Percentiles rank a stretch among this genome's conserved stretches.
phyloP scores from a whole-genome alignment of 2,329 filamentous ascomycete species.

The Venturia carpophila region DNA sequence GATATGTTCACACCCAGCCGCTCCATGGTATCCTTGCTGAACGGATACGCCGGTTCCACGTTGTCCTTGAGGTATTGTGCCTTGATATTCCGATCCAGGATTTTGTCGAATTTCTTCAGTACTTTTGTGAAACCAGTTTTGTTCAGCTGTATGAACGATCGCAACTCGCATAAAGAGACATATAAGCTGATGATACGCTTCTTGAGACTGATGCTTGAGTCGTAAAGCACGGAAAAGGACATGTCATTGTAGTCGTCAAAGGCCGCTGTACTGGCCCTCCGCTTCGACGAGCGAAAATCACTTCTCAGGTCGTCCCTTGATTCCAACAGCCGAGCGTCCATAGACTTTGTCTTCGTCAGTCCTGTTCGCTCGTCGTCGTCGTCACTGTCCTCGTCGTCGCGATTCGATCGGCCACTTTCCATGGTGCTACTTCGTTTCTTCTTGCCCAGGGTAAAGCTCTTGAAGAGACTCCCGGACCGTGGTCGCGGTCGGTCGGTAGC shows the following conservation, averaged over 20 bases:
- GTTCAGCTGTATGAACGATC: constrained; percentile 93
- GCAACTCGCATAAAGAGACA: constrained; percentile 87
- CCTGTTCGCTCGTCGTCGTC: constrained; percentile 48
- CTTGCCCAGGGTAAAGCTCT: constrained; percentile 38
- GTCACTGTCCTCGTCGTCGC: constrained; percentile 49
- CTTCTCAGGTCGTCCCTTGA: constrained; percentile 49
- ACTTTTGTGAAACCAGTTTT: constrained; percentile 94
- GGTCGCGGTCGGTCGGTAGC: constrained; percentile 25
- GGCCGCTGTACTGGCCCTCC: constrained; percentile 55
- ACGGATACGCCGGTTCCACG: constrained; percentile 75
- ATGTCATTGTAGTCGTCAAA: constrained; percentile 77
- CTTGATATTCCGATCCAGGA: constrained; percentile 73
- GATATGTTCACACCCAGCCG: constrained; percentile 63
- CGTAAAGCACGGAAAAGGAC: constrained; percentile 59
- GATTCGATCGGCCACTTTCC: constrained; percentile 25
- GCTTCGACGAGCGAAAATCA: constrained; percentile 50
- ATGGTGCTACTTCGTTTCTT: constrained; percentile 39
- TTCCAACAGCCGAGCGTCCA: constrained; percentile 29
- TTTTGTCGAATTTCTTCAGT: constrained; percentile 98
- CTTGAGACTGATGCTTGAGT: constrained; percentile 76
- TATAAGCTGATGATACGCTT: constrained; percentile 83
- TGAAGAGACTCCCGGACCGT: constrained; percentile 46
- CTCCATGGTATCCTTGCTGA: constrained; percentile 63
- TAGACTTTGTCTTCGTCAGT: constrained; percentile 33
- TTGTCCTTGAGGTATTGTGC: constrained; percentile 63